Evolutionary conservation across 1,284 basidiomycete species (phyloP).

Genomic region (Pholiota adiposa): DNA sequence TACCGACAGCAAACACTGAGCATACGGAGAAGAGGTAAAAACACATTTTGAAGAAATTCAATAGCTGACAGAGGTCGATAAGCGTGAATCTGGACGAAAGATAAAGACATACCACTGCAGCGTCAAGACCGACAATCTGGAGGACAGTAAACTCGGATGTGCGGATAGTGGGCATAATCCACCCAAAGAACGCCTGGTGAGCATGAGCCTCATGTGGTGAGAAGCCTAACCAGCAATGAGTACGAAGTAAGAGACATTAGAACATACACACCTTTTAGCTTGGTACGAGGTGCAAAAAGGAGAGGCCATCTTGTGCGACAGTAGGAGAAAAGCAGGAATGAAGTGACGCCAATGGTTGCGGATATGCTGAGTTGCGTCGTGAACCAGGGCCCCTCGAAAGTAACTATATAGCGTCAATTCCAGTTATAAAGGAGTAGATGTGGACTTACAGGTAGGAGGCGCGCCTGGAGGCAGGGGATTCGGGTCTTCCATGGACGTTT

Average conservation of each 20-base stretch:
- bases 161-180: slow-evolving; percentile 91
- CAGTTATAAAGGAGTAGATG: slow-evolving; percentile 20
- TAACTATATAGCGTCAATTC: slow-evolving; percentile 42
- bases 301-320: slow-evolving; percentile 87
- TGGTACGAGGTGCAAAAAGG: slow-evolving; percentile 92
- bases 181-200: slow-evolving; percentile 87
- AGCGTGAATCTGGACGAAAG: neutral
- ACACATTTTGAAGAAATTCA: slow-evolving; percentile 95
- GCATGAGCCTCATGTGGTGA: slow-evolving; percentile 89
- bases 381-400: slow-evolving; percentile 91
- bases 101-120: slow-evolving; percentile 68
- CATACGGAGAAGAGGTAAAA: slow-evolving; percentile 91
- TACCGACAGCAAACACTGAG: slow-evolving; percentile 76
- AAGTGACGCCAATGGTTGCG: slow-evolving; percentile 73
- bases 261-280: slow-evolving; percentile 78
- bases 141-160: slow-evolving; percentile 94
- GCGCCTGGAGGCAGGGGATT: slow-evolving; percentile 35
- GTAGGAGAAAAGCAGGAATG: slow-evolving; percentile 89
- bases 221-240: slow-evolving; percentile 61
- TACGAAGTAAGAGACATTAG: slow-evolving; percentile 1
- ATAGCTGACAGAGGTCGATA: slow-evolving; percentile 54
- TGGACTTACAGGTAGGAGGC: slow-evolving; percentile 36
- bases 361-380: slow-evolving; percentile 89
- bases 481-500: slow-evolving; percentile 24
- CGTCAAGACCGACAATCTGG: slow-evolving; percentile 96